Percentiles rank a stretch among this genome's conserved stretches.
Conservation (phyloP, 2,329 filamentous ascomycete species). For the Hymenoscyphus infarciens region DNA sequence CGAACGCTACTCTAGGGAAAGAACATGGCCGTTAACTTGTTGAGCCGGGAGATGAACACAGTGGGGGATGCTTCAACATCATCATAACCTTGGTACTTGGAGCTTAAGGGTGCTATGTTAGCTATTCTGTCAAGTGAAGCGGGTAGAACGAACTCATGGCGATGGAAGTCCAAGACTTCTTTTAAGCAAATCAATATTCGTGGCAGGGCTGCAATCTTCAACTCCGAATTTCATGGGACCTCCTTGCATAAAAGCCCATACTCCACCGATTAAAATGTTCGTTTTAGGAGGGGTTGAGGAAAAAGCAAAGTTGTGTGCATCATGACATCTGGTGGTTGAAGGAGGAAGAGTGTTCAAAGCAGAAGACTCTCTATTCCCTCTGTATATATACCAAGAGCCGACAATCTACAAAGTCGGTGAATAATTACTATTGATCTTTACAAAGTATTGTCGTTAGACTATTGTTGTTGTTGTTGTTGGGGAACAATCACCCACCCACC, state of each 20-base stretch:
- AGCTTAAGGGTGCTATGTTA: background rate
- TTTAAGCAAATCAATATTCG: background rate
- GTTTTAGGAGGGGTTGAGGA: background rate
- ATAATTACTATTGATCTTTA: background rate
- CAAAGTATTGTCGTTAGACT: background rate
- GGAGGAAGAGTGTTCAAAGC: background rate
- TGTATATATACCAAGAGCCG: background rate
- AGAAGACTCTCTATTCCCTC: background rate
- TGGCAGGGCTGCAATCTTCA: background rate
- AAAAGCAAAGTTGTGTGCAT: constrained; percentile 1
- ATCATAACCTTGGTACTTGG: background rate
- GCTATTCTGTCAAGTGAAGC: background rate
- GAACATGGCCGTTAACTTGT: constrained; percentile 1
- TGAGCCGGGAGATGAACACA: background rate
- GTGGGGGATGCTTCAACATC: no score
- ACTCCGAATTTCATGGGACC: background rate
- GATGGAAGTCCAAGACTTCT: background rate
- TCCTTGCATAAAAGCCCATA: constrained; percentile 2
- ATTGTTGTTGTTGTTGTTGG: background rate
- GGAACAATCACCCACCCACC: background rate
- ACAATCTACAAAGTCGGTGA: background rate
- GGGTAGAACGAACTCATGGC: constrained; percentile 1
- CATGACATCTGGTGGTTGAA: background rate
- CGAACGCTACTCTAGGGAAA: background rate
- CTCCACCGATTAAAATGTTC: background rate